Evolutionary conservation across 2,329 filamentous ascomycete species (phyloP), one percentile per base, ranked within the genome.

Genomic region (Pseudogymnoascus sp.): DNA sequence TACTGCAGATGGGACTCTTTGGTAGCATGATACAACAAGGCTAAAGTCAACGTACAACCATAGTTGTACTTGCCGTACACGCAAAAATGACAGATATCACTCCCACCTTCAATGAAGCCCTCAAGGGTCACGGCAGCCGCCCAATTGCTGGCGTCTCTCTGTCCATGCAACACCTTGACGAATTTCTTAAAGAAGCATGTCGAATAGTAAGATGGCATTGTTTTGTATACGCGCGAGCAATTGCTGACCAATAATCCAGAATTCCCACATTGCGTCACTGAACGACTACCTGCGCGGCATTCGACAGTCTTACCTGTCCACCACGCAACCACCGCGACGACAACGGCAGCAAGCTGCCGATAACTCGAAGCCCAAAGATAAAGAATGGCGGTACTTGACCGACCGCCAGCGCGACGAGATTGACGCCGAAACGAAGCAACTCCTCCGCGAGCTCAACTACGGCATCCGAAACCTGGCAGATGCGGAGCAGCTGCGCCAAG

Each of bases 171-270:
- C 80, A 75, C 68, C 82, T 94, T 59, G 90, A 97, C 73, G 88
- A 89, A 69, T 99, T 97, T 72, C 79, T 97, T 35, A 92, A 93
- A 72, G 93, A 97, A 76, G 94, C 94, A 60, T 94, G 96, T 76
- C 85, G 88, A 72, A 97, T 97, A 74, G 92, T 95, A 78, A 70
- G 82, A 65, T 68, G 66, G 64, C 66, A 60, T 62, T 35, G 48
- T 55, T 60, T 60, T 62, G 52, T 33, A 36, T 60, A 55, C 62
- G 61, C 39, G 42, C 27, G 12, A 40, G 62, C 62, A 62, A 65
- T 66, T 18, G 48, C 70, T 70, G 63, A 69, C 12, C 29, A 15
- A 18, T 48, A 63, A 7, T 45, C 15, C 70, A 96, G 92, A 94
- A 96, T 72, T 83, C 86, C 6, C 91, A 95, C 72, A 95, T 97